Evolutionary conservation across 1,139 yeast genomes (phyloP).

Genomic region (Nematodospora anomalae): DNA sequence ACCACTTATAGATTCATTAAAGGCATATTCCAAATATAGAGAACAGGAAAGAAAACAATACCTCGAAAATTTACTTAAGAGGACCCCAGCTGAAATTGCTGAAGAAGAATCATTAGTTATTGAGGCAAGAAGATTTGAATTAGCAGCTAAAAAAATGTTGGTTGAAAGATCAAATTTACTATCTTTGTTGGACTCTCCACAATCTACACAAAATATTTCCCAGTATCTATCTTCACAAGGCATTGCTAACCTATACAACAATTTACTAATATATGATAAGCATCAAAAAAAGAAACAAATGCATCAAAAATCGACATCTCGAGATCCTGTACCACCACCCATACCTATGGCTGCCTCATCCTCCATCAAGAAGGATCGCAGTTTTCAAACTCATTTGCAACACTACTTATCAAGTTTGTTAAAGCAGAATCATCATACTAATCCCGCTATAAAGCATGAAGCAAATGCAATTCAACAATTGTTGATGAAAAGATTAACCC

Average conservation of each 20-base stretch:
- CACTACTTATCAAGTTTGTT: constrained; percentile 41
- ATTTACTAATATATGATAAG: constrained; percentile 77
- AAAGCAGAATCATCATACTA: constrained; percentile 35
- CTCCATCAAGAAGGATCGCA: constrained; percentile 49
- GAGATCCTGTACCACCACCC: constrained; percentile 60
- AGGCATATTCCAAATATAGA: constrained; percentile 59
- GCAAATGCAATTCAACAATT: constrained; percentile 43
- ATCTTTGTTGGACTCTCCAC: constrained; percentile 84
- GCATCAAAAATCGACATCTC: constrained; percentile 41
- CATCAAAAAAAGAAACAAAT: constrained; percentile 46
- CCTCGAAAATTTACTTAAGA: constrained; percentile 67
- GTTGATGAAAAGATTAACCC: constrained; percentile 58
- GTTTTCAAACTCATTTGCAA: constrained; percentile 53
- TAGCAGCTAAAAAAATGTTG: constrained; percentile 88
- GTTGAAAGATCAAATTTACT: constrained; percentile 79
- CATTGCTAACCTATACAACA: constrained; percentile 78
- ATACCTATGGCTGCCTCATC: constrained; percentile 59
- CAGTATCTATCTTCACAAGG: constrained; percentile 90
- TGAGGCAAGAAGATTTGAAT: constrained; percentile 89
- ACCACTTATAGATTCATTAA: constrained; percentile 48
- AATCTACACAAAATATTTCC: constrained; percentile 68
- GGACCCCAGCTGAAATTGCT: constrained; percentile 96
- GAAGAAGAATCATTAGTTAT: constrained; percentile 94
- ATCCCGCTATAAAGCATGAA: constrained; percentile 31
- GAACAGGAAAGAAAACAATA: constrained; percentile 82